A percentile compares a stretch with the other conserved stretches of the same genome.
Conservation (phyloP, 2,329 filamentous ascomycete species). For the Graphilbum sp. region DNA sequence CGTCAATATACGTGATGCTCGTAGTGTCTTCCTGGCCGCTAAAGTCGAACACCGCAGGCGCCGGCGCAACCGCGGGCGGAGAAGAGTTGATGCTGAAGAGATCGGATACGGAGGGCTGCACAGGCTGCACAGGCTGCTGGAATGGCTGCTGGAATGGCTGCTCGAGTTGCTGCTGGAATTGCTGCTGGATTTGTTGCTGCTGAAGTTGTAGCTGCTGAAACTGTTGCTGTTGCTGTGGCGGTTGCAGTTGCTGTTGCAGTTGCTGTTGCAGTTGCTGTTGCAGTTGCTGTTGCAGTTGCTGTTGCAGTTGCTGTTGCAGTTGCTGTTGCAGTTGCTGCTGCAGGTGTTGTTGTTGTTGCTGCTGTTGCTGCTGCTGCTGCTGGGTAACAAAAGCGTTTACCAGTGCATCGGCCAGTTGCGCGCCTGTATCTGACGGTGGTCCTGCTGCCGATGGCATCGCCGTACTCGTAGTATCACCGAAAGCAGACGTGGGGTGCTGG, state of each 20-base stretch:
- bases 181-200: background rate
- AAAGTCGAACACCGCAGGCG: background rate
- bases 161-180: background rate
- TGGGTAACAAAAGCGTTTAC: background rate
- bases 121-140: background rate
- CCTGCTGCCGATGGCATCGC: too few relatives aligned
- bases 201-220: too few relatives aligned
- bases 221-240: background rate
- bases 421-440: background rate
- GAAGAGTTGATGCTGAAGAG: background rate
- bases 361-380: too few relatives aligned
- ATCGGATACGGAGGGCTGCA: background rate
- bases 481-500: too few relatives aligned
- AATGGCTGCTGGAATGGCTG: background rate
- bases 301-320: too few relatives aligned
- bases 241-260: too few relatives aligned
- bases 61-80: background rate
- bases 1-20: background rate
- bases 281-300: too few relatives aligned
- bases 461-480: too few relatives aligned
- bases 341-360: too few relatives aligned
- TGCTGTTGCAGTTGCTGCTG: too few relatives aligned
- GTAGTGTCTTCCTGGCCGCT: background rate
- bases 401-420: background rate
- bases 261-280: too few relatives aligned